A percentile compares a stretch with the other conserved stretches of the same genome.
Conservation (phyloP, 1,139 yeast genomes). For the Saccharomyces uvarum region DNA sequence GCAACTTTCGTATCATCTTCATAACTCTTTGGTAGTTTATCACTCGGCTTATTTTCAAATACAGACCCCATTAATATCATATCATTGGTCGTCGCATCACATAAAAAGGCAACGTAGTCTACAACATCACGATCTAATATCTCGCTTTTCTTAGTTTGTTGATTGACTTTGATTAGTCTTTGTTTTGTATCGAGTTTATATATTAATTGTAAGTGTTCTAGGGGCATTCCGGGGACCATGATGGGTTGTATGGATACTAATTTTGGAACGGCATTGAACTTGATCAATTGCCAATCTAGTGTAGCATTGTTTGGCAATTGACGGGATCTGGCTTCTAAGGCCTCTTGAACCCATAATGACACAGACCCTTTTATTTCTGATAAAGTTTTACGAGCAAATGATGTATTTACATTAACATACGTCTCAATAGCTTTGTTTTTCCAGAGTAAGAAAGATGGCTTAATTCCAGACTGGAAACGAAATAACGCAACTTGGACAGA, state of each 20-base stretch:
- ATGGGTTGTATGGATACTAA: constrained; percentile 61
- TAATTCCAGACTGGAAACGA: constrained; percentile 54
- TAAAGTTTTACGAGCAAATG: constrained; percentile 50
- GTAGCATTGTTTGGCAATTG: constrained; percentile 53
- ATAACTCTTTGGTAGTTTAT: constrained; percentile 32
- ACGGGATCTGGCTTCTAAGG: constrained; percentile 43
- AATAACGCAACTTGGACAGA: constrained; percentile 58
- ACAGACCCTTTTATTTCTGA: constrained; percentile 39
- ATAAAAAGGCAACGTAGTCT: constrained; percentile 69
- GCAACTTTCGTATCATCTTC: constrained; percentile 32
- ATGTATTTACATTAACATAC: constrained; percentile 58
- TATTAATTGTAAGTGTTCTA: constrained; percentile 65
- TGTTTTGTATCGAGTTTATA: constrained; percentile 71
- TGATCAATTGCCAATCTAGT: constrained; percentile 69
- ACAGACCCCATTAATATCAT: constrained; percentile 70
- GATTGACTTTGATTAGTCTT: constrained; percentile 47
- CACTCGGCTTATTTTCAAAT: constrained; percentile 52
- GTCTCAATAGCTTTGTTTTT: constrained; percentile 63
- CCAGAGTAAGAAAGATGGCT: constrained; percentile 63
- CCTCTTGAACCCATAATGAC: constrained; percentile 56
- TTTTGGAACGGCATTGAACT: constrained; percentile 65
- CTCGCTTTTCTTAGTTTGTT: constrained; percentile 40
- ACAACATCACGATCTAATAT: constrained; percentile 51
- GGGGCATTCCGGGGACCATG: constrained; percentile 52
- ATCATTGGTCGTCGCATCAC: constrained; percentile 64